Percentiles rank a stretch among this genome's conserved stretches.
Conservation (phyloP, 228 moss, liverwort and hornwort genomes). For the Sphagnum fallax region DNA sequence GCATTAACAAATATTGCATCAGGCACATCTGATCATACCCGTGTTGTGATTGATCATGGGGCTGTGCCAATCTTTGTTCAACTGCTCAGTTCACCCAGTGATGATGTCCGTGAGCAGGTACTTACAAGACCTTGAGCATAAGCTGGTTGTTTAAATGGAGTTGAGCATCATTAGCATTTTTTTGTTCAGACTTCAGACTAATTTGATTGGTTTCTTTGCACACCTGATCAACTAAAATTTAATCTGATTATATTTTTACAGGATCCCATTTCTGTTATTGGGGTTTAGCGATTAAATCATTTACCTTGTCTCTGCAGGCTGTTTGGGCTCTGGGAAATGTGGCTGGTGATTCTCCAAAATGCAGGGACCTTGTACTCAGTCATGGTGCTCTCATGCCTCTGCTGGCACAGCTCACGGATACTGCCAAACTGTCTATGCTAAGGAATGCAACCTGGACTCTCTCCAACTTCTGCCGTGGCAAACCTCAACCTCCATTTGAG, state of each 20-base stretch:
- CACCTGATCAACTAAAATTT: too few species aligned
- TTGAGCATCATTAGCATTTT: too few species aligned
- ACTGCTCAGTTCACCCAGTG: constrained; percentile 84
- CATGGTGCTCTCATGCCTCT: constrained; percentile 93
- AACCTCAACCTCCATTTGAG: constrained; percentile 90
- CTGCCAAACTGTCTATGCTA: constrained; percentile 79
- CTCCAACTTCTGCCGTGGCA: constrained; percentile 94
- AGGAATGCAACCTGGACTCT: constrained; percentile 98
- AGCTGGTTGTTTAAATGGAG: too few species aligned
- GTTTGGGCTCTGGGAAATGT: constrained; percentile 99
- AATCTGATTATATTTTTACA: too few species aligned
- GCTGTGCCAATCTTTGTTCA: constrained; percentile 99
- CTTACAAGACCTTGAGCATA: neutral
- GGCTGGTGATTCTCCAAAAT: constrained; percentile 94
- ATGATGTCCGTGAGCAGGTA: constrained; percentile 99
- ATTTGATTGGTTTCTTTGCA: too few species aligned
- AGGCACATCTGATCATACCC: constrained; percentile 94
- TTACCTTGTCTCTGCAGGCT: constrained; percentile 40
- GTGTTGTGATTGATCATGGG: constrained; percentile 88
- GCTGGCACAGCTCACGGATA: constrained; percentile 80
- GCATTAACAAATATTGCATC: constrained; percentile 97
- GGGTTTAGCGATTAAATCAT: too few species aligned
- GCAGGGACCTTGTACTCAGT: constrained; percentile 79
- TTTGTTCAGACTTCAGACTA: too few species aligned
- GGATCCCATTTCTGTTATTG: too few species aligned